phyloP scores from a whole-genome alignment of 768 basidiomycete species.

The Tricholoma sp. region DNA sequence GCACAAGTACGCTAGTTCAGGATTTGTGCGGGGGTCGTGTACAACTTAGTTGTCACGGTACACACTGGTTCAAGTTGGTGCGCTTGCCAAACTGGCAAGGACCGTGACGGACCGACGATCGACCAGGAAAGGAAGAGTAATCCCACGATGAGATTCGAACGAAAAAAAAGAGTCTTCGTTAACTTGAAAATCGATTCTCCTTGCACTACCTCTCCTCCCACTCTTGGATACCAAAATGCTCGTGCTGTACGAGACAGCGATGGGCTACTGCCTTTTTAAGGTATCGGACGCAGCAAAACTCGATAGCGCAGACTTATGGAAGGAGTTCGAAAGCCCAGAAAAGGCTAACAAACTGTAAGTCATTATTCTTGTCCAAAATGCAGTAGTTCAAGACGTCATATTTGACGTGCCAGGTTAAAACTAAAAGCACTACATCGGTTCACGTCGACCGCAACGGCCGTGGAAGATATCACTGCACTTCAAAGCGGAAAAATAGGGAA shows the following conservation, averaged over 20 bases:
- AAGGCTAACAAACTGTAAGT: conserved; percentile 87
- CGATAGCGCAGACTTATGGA: conserved; percentile 79
- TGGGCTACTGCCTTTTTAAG: conserved; percentile 98
- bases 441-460: conserved; percentile 91
- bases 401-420: conserved; percentile 59
- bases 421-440: conserved; percentile 95
- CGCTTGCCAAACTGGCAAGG: no score
- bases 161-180: background rate
- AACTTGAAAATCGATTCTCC: background rate
- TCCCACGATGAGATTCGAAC: background rate
- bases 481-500: conserved; percentile 93
- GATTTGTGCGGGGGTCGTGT: no score
- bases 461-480: conserved; percentile 92
- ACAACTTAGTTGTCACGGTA: no score
- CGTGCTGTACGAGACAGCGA: conserved; percentile 92
- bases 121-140: background rate
- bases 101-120: no score
- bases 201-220: background rate
- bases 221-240: conserved; percentile 57
- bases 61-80: no score
- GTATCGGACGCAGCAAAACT: conserved; percentile 85
- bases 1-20: no score
- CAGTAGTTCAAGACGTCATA: conserved; percentile 7
- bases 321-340: conserved; percentile 92
- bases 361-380: background rate